Base-by-base conservation (phyloP, 2,329 filamentous ascomycete genomes). In the Botrytis galanthina region DNA sequence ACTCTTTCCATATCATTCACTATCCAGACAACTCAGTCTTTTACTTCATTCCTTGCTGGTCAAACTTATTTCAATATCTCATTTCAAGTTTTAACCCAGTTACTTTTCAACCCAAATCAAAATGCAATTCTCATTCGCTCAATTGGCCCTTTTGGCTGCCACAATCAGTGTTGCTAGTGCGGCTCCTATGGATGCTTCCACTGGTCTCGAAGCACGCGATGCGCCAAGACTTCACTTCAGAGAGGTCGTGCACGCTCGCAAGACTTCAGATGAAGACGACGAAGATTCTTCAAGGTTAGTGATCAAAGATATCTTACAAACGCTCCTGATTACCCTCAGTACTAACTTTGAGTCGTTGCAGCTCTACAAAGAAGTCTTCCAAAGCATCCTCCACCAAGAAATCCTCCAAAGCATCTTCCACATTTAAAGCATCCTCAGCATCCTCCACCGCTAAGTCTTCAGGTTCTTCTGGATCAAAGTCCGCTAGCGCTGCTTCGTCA, bases 101-200 rank as follows among this genome's bases (percentile, higher is more conserved):
- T n/a, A 59, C 42, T n/a, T 42, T 39, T 16, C 37, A 39, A 7
- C 8, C n/a, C n/a, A 61, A 63, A 35, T 39, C 59, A 64, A 51
- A 26, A 72, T 72, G 70, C 42, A 72, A 64, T 72, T 72, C 37
- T 59, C 60, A 16, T 39, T 67, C 51, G 48, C 60, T 71, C 60
- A 57, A 32, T 37, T 67, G n/a, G 46, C 61, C 48, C 35, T 57
- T 39, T 54, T 72, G 39, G 46, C 70, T 29, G 39, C 66, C 14
- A 37, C 61, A 35, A 16, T 67, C 12, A 20, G 46, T n/a, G 22
- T 72, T 51, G 44, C 44, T 46, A 59, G 46, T 59, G 70, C 61
- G 0, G 70, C 61, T 42, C 70, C 70, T 18, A 54, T n/a, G 42
- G 44, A 62, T 57, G 22, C 32, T 44, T 26, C 35, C 18, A 44